Conservation (phyloP, 2,329 filamentous ascomycete genomes). For the Penicillium sp. region DNA sequence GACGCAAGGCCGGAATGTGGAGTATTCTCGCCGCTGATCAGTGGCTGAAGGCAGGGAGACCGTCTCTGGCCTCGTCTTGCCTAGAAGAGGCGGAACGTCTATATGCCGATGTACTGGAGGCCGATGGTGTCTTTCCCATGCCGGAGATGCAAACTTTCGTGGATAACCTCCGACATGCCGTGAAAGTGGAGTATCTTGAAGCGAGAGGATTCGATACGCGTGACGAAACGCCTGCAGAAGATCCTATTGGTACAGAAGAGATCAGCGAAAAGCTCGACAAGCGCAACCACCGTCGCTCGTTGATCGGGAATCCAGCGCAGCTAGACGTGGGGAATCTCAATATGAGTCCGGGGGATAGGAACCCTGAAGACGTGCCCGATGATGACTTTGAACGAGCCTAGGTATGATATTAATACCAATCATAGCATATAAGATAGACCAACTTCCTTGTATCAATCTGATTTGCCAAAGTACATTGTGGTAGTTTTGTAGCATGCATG, state of each 20-base stretch:
- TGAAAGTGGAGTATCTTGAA: constrained; percentile 50
- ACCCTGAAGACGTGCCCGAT: constrained; percentile 40
- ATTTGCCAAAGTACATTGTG: background rate
- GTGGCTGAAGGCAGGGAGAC: constrained; percentile 79
- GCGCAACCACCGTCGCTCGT: constrained; percentile 60
- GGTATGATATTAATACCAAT: constrained; percentile 20
- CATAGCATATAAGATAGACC: constrained; percentile 30
- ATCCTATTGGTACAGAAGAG: constrained; percentile 41
- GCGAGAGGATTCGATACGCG: constrained; percentile 42
- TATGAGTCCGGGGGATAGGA: constrained; percentile 35
- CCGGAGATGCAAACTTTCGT: constrained; percentile 56
- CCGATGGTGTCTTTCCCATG: constrained; percentile 51
- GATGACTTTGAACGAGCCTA: constrained; percentile 55
- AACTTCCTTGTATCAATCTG: background rate
- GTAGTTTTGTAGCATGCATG: too few relatives aligned
- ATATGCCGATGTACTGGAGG: constrained; percentile 52
- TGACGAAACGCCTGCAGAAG: constrained; percentile 34
- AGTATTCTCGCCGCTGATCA: constrained; percentile 79
- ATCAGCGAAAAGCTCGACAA: constrained; percentile 61
- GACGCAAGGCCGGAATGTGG: constrained; percentile 89
- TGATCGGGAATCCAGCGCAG: constrained; percentile 53
- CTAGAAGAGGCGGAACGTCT: constrained; percentile 69
- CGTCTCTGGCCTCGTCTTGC: constrained; percentile 76
- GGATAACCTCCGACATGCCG: constrained; percentile 47
- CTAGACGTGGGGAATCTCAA: constrained; percentile 59